These are phyloP conservation scores for Tricholomella constricta DNA, from an alignment of 768 basidiomycete species.

Conservation along the genomic window DNA sequence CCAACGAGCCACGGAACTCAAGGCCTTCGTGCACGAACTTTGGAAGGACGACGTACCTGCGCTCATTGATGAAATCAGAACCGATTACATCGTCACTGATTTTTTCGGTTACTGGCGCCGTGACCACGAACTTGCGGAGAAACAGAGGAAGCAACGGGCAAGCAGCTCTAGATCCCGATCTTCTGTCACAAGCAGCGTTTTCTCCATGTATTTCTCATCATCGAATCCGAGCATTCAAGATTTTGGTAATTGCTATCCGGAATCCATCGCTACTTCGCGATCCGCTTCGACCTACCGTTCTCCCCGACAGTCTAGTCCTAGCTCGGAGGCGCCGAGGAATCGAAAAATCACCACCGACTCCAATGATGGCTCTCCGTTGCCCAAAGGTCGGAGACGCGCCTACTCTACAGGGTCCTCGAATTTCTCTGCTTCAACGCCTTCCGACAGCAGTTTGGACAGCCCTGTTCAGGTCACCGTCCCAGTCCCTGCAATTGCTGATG, in stretches of 20 bases:
- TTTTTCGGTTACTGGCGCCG: conserved; percentile 82
- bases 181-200: conserved; percentile 55
- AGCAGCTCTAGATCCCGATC: conserved; percentile 31
- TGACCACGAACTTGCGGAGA: conserved; percentile 63
- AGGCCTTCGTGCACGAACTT: conserved; percentile 57
- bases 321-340: conserved; percentile 5
- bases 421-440: conserved; percentile 40
- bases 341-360: conserved; percentile 20
- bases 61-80: conserved; percentile 66
- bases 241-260: conserved; percentile 16
- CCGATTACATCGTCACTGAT: conserved; percentile 58
- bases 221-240: conserved; percentile 28
- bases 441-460: conserved; percentile 37
- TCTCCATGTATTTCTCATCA: conserved; percentile 62
- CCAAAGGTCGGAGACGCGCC: conserved; percentile 33
- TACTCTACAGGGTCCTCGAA: conserved; percentile 45
- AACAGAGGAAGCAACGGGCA: conserved; percentile 31
- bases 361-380: conserved; percentile 19
- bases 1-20: conserved; percentile 62
- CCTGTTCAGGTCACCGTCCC: conserved; percentile 25
- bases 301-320: neutral
- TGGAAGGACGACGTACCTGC: conserved; percentile 64
- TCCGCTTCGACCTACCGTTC: conserved; percentile 16
- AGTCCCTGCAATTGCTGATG: conserved; percentile 38
- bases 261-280: conserved; percentile 15